These are phyloP conservation scores for Scleroderma bovista DNA, from an alignment of 768 basidiomycete species.

Conservation along the genomic window DNA sequence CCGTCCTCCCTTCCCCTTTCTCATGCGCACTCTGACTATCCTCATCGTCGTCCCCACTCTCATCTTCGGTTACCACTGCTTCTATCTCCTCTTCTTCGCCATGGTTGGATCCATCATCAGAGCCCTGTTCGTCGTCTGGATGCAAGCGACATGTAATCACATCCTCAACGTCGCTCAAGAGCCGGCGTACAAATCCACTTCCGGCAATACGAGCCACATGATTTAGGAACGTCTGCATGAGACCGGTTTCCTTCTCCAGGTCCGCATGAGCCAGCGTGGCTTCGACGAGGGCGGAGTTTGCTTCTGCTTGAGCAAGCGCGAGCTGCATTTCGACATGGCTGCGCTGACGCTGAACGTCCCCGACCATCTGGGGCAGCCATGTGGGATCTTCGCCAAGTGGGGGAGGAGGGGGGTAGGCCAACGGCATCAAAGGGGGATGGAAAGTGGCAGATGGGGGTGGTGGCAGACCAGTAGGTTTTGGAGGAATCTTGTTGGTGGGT, in stretches of 20 bases:
- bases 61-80: not conserved
- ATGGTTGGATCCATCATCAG: not conserved
- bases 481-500: constrained; percentile 3
- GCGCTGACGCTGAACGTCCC: constrained; percentile 23
- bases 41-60: not conserved
- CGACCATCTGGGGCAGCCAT: constrained; percentile 24
- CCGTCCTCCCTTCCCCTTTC: not conserved
- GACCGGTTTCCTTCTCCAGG: constrained; percentile 15
- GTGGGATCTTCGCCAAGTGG: constrained; percentile 20
- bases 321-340: constrained; percentile 14
- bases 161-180: constrained; percentile 12
- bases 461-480: not conserved
- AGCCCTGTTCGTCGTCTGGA: not conserved
- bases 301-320: constrained; percentile 12
- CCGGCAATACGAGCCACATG: constrained; percentile 21
- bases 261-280: constrained; percentile 23
- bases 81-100: not conserved
- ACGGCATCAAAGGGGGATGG: constrained; percentile 22
- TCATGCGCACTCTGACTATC: not conserved
- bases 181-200: constrained; percentile 20
- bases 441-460: constrained; percentile 4
- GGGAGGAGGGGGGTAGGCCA: constrained; percentile 23
- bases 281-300: constrained; percentile 19
- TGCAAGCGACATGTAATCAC: not conserved
- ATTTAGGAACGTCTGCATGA: constrained; percentile 22